Base-by-base conservation (phyloP, 73 alveolate genomes). In the Stentor roeselii region DNA sequence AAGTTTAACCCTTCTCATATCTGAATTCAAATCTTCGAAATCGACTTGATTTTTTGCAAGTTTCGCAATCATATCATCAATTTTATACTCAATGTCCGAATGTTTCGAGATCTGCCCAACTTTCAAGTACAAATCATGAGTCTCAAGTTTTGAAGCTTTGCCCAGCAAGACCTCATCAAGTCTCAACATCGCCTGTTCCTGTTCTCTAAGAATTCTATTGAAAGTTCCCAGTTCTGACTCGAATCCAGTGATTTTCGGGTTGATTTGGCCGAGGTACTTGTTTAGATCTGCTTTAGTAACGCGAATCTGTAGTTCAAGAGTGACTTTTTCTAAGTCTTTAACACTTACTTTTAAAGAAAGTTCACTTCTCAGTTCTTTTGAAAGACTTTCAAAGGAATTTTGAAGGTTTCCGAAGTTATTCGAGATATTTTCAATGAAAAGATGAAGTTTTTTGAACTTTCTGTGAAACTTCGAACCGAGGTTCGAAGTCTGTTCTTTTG, bases 91-190 rank as follows among this genome's bases (percentile, higher is more conserved):
- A 34, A 67, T 32, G 34, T 67, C 37, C 2, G 80, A 32, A 67
- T 67, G 37, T 2, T 0, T 1, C 0, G 50, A 30, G 21, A 67
- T 21, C 11, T 27, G 34, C 1, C 50, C 14, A 21, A 67, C 50
- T 34, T 67, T 67, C 34, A 27, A 11, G n/a, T 21, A 67, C 34
- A 67, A 67, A 2, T 67, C 80, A 11, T 67, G n/a, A 21, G 37
- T 67, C 1, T 67, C 80, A 27, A 67, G 27, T 67, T 67, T 67
- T 32, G 80, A 50, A 67, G 80, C 80, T 2, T 67, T 67, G 21
- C 34, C 80, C 34, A 32, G 27, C 1, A 67, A 34, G 34, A 32
- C 37, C 34, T 67, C 80, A 67, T 67, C 80, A 40, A 67, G 80
- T 2, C 37, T 67, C 34, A 67, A 40, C 37, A 67, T 67, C 34